Evolutionary conservation across 768 basidiomycete genomes (phyloP), one percentile per base, ranked within the genome.

Genomic region (Hypholoma sublateritium): DNA sequence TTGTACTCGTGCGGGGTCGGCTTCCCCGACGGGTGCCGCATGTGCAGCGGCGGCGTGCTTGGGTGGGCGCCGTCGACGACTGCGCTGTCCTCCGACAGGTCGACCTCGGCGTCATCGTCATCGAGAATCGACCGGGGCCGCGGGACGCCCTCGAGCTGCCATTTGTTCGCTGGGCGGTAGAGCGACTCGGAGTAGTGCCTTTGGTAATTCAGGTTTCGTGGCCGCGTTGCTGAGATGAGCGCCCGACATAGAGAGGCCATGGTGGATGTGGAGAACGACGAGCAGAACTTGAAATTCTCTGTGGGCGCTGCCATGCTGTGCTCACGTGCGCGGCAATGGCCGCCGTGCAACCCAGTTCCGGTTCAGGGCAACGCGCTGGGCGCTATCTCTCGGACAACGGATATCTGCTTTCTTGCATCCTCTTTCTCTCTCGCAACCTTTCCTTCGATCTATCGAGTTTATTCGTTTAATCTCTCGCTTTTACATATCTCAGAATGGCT

Each of bases 11-110:
- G 69, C 46, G 85, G 85, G 11, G 80, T 81, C 13, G 77, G 70
- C 36, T 69, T 70, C 22, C 64, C 65, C 6, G 77, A 64, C 5
- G 80, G 79, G 21, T 58, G 62, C 17, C 77, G 72, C 35, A 72
- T 67, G 68, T 77, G 77, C 32, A 65, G 52, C 35, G 74, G 76
- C 13, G 68, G 68, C 1, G 74, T 70, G 52, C 67, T 68, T 22
- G 76, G 71, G 22, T 72, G 70, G 32, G 63, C 60, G 13, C 78
- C 79, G 62, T 82, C 74, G 41, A 80, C 80, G 50, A 72, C 66
- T 52, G 80, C 77, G 61, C 77, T 74, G 72, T 83, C 80, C 70
- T 84, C 82, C 48, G 76, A 74, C 13, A 82, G 71, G 66, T 83
- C 81, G 48, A 79, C 69, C 14, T 74, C 71, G 8, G 73, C 61